Percentiles rank a stretch among this genome's conserved stretches.
phyloP scores from a whole-genome alignment of 1,139 yeast genomes.

The Suhomyces taliae region DNA sequence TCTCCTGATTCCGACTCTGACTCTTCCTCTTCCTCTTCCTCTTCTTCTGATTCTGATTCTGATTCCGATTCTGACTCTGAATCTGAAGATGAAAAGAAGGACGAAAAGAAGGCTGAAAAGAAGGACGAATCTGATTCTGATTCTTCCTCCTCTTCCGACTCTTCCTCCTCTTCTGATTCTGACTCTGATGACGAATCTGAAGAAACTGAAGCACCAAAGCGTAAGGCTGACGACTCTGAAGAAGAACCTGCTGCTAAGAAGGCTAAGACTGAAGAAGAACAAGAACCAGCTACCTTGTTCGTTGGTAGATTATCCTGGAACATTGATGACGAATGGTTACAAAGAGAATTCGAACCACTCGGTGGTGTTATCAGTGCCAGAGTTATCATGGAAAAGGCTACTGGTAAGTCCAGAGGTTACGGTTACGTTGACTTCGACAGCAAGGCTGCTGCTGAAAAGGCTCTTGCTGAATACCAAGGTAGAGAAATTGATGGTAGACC shows the following conservation, averaged over 20 bases:
- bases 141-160: constrained; percentile 19
- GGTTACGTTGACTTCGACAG: constrained; percentile 94
- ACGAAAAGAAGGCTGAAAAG: constrained; percentile 14
- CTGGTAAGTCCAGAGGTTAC: constrained; percentile 95
- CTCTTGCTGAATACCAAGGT: constrained; percentile 86
- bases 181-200: constrained; percentile 25
- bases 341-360: constrained; percentile 75
- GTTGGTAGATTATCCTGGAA: constrained; percentile 98
- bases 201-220: constrained; percentile 25
- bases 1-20: constrained; percentile 19
- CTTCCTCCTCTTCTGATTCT: constrained; percentile 11
- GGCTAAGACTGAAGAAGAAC: constrained; percentile 28
- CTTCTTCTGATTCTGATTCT: constrained; percentile 21
- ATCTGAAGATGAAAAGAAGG: constrained; percentile 20
- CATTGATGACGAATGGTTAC: constrained; percentile 92
- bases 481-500: constrained; percentile 96
- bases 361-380: constrained; percentile 88
- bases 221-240: constrained; percentile 36
- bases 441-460: constrained; percentile 79
- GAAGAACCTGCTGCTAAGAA: constrained; percentile 41
- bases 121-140: constrained; percentile 10
- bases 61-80: constrained; percentile 24
- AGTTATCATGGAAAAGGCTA: constrained; percentile 88
- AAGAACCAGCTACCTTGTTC: constrained; percentile 83
- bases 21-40: constrained; percentile 18